phyloP scores from a whole-genome alignment of 257 asterid species.

The Henckelia pumila region DNA sequence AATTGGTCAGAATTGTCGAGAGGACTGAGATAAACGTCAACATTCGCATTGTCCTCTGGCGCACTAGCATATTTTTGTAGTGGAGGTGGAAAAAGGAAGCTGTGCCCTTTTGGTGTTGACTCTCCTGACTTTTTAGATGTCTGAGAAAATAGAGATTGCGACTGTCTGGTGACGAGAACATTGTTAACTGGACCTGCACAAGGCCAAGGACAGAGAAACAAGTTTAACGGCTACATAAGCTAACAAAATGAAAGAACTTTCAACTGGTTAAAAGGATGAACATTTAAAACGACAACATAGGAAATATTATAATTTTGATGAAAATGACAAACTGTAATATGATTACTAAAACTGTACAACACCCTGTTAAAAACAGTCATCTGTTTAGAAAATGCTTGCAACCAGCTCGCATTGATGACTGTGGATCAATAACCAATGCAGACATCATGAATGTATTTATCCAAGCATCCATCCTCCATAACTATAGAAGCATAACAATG shows the following conservation, averaged over 20 bases:
- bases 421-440: background rate
- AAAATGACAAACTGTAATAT: background rate
- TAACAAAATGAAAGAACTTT: background rate
- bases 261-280: background rate
- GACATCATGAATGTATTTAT: background rate
- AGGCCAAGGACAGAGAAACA: constrained; percentile 21
- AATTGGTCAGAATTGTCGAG: constrained; percentile 34
- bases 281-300: background rate
- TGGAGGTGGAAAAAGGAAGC: constrained; percentile 25
- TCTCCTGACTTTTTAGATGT: constrained; percentile 33
- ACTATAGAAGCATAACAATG: background rate
- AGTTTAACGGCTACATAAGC: background rate
- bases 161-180: constrained; percentile 57
- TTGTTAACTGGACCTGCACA: constrained; percentile 76
- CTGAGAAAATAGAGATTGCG: constrained; percentile 40
- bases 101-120: constrained; percentile 29
- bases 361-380: too few relatives aligned
- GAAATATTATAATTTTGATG: background rate
- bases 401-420: background rate
- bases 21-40: constrained; percentile 44
- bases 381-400: background rate
- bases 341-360: background rate
- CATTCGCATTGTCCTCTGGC: constrained; percentile 42
- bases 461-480: background rate
- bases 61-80: constrained; percentile 60